Evolutionary conservation across 2,329 filamentous ascomycete genomes (phyloP).

Genomic region (Aureobasidium namibiae): DNA sequence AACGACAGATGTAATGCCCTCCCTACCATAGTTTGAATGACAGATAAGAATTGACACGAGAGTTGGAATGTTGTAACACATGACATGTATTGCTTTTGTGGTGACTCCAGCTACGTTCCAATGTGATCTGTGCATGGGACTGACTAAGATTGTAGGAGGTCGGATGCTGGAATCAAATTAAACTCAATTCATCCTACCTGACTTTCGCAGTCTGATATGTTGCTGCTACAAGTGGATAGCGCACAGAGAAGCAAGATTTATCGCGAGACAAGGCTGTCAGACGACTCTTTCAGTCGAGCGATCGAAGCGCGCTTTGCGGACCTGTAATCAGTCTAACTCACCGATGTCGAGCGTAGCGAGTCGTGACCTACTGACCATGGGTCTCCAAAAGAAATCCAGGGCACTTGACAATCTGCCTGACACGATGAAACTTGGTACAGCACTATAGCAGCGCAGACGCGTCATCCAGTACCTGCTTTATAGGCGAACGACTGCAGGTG

Average conservation of each 20-base stretch:
- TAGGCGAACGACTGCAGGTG: neutral
- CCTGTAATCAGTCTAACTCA: neutral
- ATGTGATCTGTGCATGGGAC: neutral
- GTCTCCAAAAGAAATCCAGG: neutral
- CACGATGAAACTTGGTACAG: neutral
- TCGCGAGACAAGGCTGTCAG: neutral
- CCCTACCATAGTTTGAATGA: conserved; percentile 2
- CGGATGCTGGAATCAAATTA: neutral
- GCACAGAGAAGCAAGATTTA: neutral
- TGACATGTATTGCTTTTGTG: neutral
- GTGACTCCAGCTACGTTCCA: neutral
- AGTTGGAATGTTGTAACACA: neutral
- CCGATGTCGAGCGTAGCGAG: neutral
- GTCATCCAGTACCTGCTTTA: neutral
- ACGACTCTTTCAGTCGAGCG: neutral
- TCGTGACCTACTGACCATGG: neutral
- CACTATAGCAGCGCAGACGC: neutral
- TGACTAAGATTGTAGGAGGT: too few relatives aligned
- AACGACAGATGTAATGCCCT: conserved; percentile 5
- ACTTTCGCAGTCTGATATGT: neutral
- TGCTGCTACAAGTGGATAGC: too few relatives aligned
- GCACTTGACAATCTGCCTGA: neutral
- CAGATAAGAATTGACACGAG: neutral
- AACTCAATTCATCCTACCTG: neutral
- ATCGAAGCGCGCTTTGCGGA: neutral